Conservation (phyloP, 2,329 filamentous ascomycete genomes). For the Exophiala aquamarina region DNA sequence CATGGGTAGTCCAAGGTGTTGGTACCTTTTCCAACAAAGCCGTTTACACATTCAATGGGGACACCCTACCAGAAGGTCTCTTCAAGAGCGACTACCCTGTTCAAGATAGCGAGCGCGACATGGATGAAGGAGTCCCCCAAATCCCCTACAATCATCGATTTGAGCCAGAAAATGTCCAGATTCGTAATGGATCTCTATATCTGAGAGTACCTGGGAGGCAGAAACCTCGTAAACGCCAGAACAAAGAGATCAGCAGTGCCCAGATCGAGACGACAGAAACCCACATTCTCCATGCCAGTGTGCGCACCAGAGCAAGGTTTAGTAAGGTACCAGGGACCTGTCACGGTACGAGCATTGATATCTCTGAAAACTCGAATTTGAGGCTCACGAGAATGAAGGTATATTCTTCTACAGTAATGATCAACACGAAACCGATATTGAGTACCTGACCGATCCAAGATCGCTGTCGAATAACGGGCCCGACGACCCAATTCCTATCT, state of each 20-base stretch:
- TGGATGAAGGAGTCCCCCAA: background rate
- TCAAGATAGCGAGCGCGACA: slow-evolving; percentile 5
- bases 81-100: slow-evolving; percentile 18
- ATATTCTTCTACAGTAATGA: slow-evolving; percentile 27
- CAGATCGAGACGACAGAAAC: slow-evolving; percentile 20
- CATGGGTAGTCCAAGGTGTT: slow-evolving; percentile 20
- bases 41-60: slow-evolving; percentile 19
- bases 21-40: slow-evolving; percentile 22
- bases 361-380: background rate
- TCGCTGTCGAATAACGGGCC: slow-evolving; percentile 22
- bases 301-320: slow-evolving; percentile 26
- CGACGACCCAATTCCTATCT: slow-evolving; percentile 18
- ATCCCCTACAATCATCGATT: slow-evolving; percentile 22
- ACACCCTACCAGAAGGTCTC: slow-evolving; percentile 22
- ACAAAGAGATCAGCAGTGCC: slow-evolving; percentile 19
- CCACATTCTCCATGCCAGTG: slow-evolving; percentile 27
- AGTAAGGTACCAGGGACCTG: slow-evolving; percentile 25
- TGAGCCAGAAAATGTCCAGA: slow-evolving; percentile 22
- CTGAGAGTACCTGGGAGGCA: slow-evolving; percentile 24
- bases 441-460: slow-evolving; percentile 25
- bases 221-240: slow-evolving; percentile 5
- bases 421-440: slow-evolving; percentile 26
- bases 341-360: slow-evolving; percentile 17
- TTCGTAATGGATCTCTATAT: slow-evolving; percentile 17
- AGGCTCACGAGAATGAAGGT: slow-evolving; percentile 9